These are phyloP conservation scores for Epichloe sp. DNA, from an alignment of 2,329 filamentous ascomycete genomes.

Conservation along the genomic window DNA sequence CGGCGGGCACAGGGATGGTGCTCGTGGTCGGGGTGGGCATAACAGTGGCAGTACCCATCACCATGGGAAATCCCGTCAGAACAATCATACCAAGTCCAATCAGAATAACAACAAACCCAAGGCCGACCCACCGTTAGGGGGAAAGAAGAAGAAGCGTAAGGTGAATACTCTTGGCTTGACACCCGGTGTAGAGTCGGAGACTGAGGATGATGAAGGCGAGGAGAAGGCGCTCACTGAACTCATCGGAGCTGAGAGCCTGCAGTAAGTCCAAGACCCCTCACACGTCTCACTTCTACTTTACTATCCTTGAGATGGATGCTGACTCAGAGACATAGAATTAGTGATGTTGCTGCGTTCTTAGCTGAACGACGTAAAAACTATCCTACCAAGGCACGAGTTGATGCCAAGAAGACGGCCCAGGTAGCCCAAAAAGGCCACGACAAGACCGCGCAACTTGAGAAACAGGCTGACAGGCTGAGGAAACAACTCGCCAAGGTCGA, in stretches of 20 bases:
- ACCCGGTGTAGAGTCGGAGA: conserved; percentile 48
- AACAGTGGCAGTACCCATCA: conserved; percentile 13
- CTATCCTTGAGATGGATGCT: background rate
- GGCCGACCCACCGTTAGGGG: conserved; percentile 30
- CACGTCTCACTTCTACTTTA: background rate
- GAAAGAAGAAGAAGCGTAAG: conserved; percentile 60
- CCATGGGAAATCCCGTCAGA: conserved; percentile 30
- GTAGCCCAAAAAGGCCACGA: conserved; percentile 36
- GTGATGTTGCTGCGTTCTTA: conserved; percentile 69
- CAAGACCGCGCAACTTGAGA: conserved; percentile 47
- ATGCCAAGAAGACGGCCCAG: conserved; percentile 44
- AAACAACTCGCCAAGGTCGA: conserved; percentile 58
- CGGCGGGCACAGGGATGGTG: conserved; percentile 21
- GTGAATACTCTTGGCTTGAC: conserved; percentile 61
- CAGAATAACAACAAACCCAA: conserved; percentile 14
- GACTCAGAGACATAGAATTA: conserved; percentile 28
- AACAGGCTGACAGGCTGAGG: conserved; percentile 48
- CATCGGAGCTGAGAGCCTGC: conserved; percentile 40
- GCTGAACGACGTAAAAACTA: conserved; percentile 67
- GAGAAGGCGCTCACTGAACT: conserved; percentile 51
- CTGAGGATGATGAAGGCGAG: conserved; percentile 56
- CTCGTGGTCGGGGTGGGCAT: conserved; percentile 29
- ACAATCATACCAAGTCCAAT: conserved; percentile 17
- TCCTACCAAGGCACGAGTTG: conserved; percentile 61
- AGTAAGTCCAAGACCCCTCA: conserved; percentile 27